Evolutionary conservation across 805 yeast genomes (phyloP), one percentile per base, ranked within the genome.

Genomic region (Hemisphaericaspora nanyangensis): DNA sequence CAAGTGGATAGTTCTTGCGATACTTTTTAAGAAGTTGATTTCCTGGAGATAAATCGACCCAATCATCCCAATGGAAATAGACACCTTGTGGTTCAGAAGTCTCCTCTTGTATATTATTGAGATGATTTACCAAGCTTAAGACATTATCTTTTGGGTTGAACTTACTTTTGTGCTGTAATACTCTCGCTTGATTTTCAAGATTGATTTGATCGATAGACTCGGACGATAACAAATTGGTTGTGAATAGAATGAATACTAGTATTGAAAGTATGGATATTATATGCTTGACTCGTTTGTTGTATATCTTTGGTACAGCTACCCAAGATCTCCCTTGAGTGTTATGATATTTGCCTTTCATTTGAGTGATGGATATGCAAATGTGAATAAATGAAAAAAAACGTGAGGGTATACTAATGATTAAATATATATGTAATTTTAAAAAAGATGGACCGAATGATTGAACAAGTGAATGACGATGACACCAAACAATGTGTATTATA

Each of bases 51-150:
- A 58, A 40, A 39, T 63, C 70, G 17, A 60, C 51, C 65, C 68
- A 64, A 44, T 65, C 68, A 42, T 65, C 70, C 70, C 70, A 65
- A 47, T 65, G 70, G 48, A 64, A 64, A 41, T 40, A 41, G n/a
- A 63, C 47, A 15, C 63, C 65, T 15, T 48, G 34, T 15, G 28
- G 36, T 18, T 38, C 40, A 24, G 32, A 26, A 26, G 26, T 8
- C 12, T 22, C 26, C 11, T 8, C 12, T 8, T 22, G 12, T 8
- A 22, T 22, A 22, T 22, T 22, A 12, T 22, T 22, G 26, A 44
- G 20, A 27, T 44, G 40, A 16, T 40, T 35, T n/a, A 48, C 41
- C 6, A 56, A 12, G 11, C 35, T 40, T 15, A 41, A 29, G 5
- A 50, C 39, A 12, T 42, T 29, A 24, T 48, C 34, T 31, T 61